These are phyloP conservation scores for Wallacemonas sp. DNA, from an alignment of 208 protist genomes.

Conservation along the genomic window DNA sequence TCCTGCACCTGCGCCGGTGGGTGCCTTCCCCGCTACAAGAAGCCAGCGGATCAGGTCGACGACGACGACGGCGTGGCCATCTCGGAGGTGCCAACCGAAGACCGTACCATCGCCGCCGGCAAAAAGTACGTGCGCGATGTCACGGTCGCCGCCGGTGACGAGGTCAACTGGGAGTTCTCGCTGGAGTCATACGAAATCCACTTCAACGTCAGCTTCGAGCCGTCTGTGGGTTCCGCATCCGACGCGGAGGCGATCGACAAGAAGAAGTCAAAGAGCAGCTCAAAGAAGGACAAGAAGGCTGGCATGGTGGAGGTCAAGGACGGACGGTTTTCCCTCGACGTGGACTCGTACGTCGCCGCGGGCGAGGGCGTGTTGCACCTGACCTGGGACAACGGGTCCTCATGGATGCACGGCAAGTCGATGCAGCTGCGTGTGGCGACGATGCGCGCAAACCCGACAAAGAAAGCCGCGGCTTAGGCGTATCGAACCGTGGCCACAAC, in stretches of 20 bases:
- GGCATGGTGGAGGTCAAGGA: conserved; percentile 18
- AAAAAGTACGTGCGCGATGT: conserved; percentile 37
- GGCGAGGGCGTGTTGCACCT: conserved; percentile 30
- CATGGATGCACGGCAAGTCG: conserved; percentile 44
- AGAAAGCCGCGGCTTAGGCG: no score
- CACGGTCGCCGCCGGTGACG: conserved; percentile 17
- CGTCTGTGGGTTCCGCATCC: neutral
- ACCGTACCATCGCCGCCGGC: conserved; percentile 38
- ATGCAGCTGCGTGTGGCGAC: conserved; percentile 28
- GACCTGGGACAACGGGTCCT: conserved; percentile 47
- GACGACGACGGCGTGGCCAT: conserved; percentile 9
- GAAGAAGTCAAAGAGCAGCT: conserved; percentile 5
- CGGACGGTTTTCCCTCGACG: conserved; percentile 24
- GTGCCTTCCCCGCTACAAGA: conserved; percentile 46
- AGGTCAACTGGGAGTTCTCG: conserved; percentile 43
- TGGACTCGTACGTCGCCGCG: conserved; percentile 28
- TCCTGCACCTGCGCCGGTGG: conserved; percentile 53
- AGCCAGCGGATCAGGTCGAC: neutral
- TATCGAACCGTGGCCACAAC: no score
- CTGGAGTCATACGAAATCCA: conserved; percentile 26
- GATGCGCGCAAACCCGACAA: neutral
- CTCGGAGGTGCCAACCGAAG: conserved; percentile 32
- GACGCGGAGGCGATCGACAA: conserved; percentile 4
- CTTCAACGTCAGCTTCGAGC: conserved; percentile 32
- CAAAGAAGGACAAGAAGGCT: neutral